Conservation (phyloP, 116 monocot genomes). For the Posidonia oceanica region DNA sequence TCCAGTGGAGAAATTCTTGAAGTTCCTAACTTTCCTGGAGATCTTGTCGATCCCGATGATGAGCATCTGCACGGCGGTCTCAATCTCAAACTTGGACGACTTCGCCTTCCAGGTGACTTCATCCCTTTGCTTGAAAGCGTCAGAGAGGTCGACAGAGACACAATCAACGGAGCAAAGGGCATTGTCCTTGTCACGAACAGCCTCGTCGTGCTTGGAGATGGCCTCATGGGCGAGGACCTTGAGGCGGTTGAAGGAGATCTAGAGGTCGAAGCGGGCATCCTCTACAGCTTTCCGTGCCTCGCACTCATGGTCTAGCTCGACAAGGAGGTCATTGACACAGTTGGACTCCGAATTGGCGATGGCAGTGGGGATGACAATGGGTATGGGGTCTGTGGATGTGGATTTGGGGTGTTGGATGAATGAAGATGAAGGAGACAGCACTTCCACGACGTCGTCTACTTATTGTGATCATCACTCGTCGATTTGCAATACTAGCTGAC, state of each 20-base stretch:
- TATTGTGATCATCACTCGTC: no score
- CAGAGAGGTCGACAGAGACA: conserved; percentile 16
- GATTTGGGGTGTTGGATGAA: no score
- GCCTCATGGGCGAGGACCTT: conserved; percentile 24
- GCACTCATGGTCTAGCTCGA: conserved; percentile 72
- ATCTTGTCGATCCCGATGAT: conserved; percentile 76
- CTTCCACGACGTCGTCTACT: no score
- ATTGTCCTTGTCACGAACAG: conserved; percentile 19
- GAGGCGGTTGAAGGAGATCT: conserved; percentile 24
- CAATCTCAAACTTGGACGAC: conserved; percentile 43
- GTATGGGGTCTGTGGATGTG: conserved; percentile 24
- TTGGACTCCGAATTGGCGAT: conserved; percentile 10
- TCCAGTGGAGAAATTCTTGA: no score
- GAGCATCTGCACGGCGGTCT: conserved; percentile 68
- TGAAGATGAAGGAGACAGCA: no score
- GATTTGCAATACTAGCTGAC: no score
- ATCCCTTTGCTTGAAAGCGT: conserved; percentile 14
- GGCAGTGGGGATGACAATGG: conserved; percentile 19
- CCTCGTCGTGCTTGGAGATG: conserved; percentile 34
- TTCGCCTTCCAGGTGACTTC: conserved; percentile 26
- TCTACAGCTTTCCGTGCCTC: conserved; percentile 36
- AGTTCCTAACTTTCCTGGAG: conserved; percentile 46
- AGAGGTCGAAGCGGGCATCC: conserved; percentile 17
- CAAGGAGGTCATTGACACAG: conserved; percentile 14
- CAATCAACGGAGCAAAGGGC: conserved; percentile 12